A percentile compares a stretch with the other conserved stretches of the same genome.
Conservation (phyloP, 2,329 filamentous ascomycete genomes). For the Fusarium bactridioides region DNA sequence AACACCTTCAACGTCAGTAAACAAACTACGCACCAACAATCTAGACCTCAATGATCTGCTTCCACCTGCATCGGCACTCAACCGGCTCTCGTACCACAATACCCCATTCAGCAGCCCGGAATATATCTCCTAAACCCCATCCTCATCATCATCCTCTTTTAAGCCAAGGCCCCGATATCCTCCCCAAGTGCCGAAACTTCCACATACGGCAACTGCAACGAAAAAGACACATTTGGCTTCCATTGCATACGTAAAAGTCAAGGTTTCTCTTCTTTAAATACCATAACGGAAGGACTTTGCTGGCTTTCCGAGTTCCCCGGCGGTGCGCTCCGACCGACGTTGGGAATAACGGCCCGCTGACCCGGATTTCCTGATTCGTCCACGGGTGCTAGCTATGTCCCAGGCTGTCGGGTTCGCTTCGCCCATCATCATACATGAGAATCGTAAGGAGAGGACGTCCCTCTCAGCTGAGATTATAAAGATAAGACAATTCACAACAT, state of each 20-base stretch:
- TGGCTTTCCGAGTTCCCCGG: conserved; percentile 11
- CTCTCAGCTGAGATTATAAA: conserved; percentile 4
- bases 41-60: conserved; percentile 2
- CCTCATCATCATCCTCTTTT: neutral
- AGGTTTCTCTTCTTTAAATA: neutral
- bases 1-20: neutral
- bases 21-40: neutral
- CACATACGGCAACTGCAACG: conserved; percentile 14
- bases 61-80: conserved; percentile 14
- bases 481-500: neutral
- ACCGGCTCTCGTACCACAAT: neutral
- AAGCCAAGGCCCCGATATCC: neutral
- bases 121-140: neutral
- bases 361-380: conserved; percentile 24
- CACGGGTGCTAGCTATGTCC: neutral
- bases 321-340: conserved; percentile 20
- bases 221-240: conserved; percentile 3
- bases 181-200: conserved; percentile 17
- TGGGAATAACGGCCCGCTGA: conserved; percentile 34
- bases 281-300: neutral
- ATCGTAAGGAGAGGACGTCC: neutral
- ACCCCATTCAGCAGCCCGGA: conserved; percentile 4
- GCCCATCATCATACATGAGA: neutral
- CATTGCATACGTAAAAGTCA: neutral
- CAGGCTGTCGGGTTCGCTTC: conserved; percentile 22